Evolutionary conservation across 768 basidiomycete species (phyloP).

Genomic region (Boletus patriciae): DNA sequence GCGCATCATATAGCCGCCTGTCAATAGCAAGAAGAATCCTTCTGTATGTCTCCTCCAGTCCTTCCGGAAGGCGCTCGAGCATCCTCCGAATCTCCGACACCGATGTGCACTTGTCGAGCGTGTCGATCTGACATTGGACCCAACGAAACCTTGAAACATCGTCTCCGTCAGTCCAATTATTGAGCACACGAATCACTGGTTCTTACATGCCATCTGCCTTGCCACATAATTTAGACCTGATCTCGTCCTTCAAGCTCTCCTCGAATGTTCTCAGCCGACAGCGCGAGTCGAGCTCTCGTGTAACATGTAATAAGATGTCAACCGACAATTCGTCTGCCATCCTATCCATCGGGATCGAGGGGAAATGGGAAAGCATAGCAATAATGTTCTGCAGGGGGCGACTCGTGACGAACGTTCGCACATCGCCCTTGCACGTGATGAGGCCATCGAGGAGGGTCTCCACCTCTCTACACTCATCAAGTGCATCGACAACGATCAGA

Average conservation of each 20-base stretch:
- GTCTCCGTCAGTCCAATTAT: background rate
- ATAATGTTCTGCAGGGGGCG: conserved; percentile 5
- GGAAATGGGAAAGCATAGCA: background rate
- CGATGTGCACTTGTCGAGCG: background rate
- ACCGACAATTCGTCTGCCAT: background rate
- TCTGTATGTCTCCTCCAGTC: conserved; percentile 19
- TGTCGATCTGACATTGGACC: background rate
- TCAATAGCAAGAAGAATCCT: conserved; percentile 13
- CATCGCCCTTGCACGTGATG: background rate
- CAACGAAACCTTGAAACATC: background rate
- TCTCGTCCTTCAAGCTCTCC: background rate
- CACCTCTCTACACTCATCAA: conserved; percentile 18
- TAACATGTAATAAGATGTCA: conserved; percentile 10
- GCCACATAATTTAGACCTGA: background rate
- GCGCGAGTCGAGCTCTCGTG: conserved; percentile 7
- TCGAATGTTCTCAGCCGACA: background rate
- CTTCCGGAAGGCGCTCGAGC: conserved; percentile 4
- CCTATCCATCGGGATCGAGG: conserved; percentile 10
- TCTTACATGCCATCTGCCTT: conserved; percentile 22
- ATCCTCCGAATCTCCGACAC: background rate
- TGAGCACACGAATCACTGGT: background rate
- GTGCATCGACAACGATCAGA: conserved; percentile 13
- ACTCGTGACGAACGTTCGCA: conserved; percentile 9
- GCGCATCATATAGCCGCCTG: background rate
- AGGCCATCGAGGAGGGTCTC: conserved; percentile 10